Base-by-base conservation (phyloP, 768 basidiomycete genomes). In the Dacryopinax spathularia region DNA sequence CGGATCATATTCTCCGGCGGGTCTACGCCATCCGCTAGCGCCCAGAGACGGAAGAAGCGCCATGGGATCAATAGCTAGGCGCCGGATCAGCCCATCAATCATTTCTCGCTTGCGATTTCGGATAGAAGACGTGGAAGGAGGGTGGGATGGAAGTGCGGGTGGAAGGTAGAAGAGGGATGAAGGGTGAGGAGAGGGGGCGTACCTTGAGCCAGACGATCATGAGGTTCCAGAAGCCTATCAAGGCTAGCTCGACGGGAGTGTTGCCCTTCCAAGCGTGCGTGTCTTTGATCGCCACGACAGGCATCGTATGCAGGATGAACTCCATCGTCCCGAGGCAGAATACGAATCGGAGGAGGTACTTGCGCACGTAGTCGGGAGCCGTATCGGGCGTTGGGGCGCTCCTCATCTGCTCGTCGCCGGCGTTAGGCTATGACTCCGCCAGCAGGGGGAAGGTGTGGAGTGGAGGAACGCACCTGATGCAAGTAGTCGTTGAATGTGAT, bases 1-100 rank as follows among this genome's bases (percentile, higher is more conserved):
- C 96, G 82, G 13, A 99, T 81, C 96, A 97, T 96, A 73, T 99
- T 99, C 74, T 99, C 96, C 0, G 95, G 96, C 0, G 92, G 88
- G 69, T 96, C 91, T 34, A 97, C 81, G 0, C 89, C 90, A 69
- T 92, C 90, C 5, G 83, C 72, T 22, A 98, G 77, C 1, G 94
- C 87, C 92, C 94, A 97, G 20, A 96, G 75, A 1, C 94, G 88
- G 78, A 97, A 98, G 78, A 96, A 96, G 12, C 95, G 82, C 95
- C 95, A 97, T 0, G 93, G 89, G 22, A 97, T 82, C 39, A 97
- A 78, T 22, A 97, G 83, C 94, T 97, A 68, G n/a, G 48, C 48
- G 48, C 48, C 25, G 25, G 33, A 60, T 64, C 34, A 61, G 63
- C 27, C n/a, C n/a, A n/a, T n/a, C n/a, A n/a, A n/a, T n/a, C n/a